Conservation (phyloP, 1,139 yeast species). For the Fermentozyma sake region DNA sequence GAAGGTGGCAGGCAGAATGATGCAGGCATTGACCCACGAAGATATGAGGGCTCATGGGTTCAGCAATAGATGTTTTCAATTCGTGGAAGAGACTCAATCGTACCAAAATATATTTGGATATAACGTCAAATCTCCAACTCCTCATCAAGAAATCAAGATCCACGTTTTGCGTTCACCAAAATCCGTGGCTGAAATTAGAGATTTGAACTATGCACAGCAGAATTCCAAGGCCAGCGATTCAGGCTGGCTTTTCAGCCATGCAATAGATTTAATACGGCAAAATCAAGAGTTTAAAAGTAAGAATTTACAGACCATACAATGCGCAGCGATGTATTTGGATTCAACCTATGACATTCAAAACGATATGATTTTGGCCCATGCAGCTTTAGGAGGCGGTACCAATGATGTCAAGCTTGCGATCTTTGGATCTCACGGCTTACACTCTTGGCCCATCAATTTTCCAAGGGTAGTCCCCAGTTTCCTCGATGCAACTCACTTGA, state of each 20-base stretch:
- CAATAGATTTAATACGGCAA: slow-evolving; percentile 58
- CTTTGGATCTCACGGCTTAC: slow-evolving; percentile 90
- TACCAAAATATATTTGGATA: slow-evolving; percentile 36
- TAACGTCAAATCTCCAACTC: slow-evolving; percentile 24
- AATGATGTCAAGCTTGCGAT: slow-evolving; percentile 72
- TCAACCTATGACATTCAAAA: slow-evolving; percentile 69
- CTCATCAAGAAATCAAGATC: slow-evolving; percentile 67
- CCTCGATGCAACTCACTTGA: slow-evolving; percentile 63
- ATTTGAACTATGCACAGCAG: slow-evolving; percentile 84
- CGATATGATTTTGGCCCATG: slow-evolving; percentile 75
- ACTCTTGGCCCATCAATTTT: slow-evolving; percentile 80
- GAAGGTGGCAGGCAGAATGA: slow-evolving; percentile 80
- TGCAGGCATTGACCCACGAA: slow-evolving; percentile 92
- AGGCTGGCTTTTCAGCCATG: slow-evolving; percentile 76
- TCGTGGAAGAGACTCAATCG: slow-evolving; percentile 56
- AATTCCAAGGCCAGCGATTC: slow-evolving; percentile 64
- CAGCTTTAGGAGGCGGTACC: slow-evolving; percentile 90
- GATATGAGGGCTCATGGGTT: slow-evolving; percentile 80
- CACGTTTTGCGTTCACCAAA: slow-evolving; percentile 68
- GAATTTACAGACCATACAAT: slow-evolving; percentile 52
- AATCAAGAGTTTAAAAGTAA: slow-evolving; percentile 25
- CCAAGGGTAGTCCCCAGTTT: slow-evolving; percentile 68
- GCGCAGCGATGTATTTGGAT: slow-evolving; percentile 82
- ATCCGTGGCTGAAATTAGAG: slow-evolving; percentile 67
- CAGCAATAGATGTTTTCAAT: slow-evolving; percentile 76